Percentiles rank a stretch among this genome's conserved stretches.
Evolutionary conservation across 2,329 filamentous ascomycete genomes (phyloP).

Genomic region (Diaporthe capsici): DNA sequence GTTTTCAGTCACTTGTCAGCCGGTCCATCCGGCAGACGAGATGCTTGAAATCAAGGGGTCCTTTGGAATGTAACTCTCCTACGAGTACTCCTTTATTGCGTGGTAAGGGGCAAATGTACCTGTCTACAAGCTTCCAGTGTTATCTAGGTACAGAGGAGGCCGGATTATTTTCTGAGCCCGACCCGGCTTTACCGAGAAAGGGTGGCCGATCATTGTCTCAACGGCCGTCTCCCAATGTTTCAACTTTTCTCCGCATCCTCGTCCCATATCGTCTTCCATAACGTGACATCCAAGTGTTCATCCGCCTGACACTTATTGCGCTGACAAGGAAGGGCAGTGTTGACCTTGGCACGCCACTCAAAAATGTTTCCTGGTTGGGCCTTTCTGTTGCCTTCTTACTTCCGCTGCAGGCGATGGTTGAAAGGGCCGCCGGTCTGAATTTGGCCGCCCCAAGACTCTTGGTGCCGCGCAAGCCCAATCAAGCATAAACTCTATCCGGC

Average conservation of each 20-base stretch:
- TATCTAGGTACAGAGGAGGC: not conserved
- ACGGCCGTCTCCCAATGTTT: slow-evolving; percentile 16
- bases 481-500: slow-evolving; percentile 17
- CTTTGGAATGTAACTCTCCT: too few relatives aligned
- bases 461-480: slow-evolving; percentile 21
- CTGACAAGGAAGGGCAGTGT: not conserved
- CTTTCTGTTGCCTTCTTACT: not conserved
- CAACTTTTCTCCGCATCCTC: slow-evolving; percentile 24
- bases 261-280: not conserved
- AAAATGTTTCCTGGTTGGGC: not conserved
- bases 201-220: slow-evolving; percentile 10
- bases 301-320: not conserved
- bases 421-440: not conserved
- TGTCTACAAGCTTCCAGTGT: not conserved
- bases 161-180: slow-evolving; percentile 5
- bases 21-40: not conserved
- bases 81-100: not conserved
- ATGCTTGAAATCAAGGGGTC: not conserved
- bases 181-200: slow-evolving; percentile 2
- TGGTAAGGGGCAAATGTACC: too few relatives aligned
- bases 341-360: too few relatives aligned
- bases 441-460: not conserved
- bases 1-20: not conserved
- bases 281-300: not conserved
- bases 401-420: not conserved